Percentiles rank a stretch among this genome's conserved stretches.
Conservation (phyloP, 495 filamentous ascomycete genomes). For the Tricharina praecox region DNA sequence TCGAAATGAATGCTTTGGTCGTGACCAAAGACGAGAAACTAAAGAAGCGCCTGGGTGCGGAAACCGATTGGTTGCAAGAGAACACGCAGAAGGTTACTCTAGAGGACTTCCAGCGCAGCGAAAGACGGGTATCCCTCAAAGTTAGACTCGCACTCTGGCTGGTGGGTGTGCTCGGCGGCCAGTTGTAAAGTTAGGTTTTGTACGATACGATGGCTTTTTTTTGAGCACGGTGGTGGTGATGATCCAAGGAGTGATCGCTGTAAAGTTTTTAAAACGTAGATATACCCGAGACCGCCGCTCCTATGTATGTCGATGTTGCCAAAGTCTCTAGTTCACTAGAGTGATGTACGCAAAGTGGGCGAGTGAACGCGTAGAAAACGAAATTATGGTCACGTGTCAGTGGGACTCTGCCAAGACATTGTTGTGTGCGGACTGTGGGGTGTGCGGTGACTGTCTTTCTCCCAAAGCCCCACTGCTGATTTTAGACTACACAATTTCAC, state of each 20-base stretch:
- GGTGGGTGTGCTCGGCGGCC: conserved; percentile 18
- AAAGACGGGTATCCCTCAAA: conserved; percentile 67
- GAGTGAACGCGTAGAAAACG: no score
- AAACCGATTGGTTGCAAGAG: conserved; percentile 62
- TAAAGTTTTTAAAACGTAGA: no score
- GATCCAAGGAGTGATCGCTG: no score
- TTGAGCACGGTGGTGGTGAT: no score
- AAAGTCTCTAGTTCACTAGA: no score
- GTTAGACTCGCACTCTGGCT: conserved; percentile 88
- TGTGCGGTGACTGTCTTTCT: no score
- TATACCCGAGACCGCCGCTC: no score
- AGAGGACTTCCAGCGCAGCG: conserved; percentile 60
- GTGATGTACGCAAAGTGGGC: no score
- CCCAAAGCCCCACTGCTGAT: background rate
- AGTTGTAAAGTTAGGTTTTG: conserved; percentile 9
- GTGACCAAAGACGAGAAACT: conserved; percentile 62
- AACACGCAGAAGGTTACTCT: conserved; percentile 46
- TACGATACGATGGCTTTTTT: background rate
- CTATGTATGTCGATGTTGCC: no score
- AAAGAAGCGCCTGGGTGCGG: conserved; percentile 53
- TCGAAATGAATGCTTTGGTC: conserved; percentile 72
- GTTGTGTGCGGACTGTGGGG: no score
- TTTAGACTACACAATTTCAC: background rate
- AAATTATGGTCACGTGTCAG: no score
- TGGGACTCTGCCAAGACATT: no score